These are phyloP conservation scores for Termitomyces sp. DNA, from an alignment of 768 basidiomycete species.

Conservation along the genomic window DNA sequence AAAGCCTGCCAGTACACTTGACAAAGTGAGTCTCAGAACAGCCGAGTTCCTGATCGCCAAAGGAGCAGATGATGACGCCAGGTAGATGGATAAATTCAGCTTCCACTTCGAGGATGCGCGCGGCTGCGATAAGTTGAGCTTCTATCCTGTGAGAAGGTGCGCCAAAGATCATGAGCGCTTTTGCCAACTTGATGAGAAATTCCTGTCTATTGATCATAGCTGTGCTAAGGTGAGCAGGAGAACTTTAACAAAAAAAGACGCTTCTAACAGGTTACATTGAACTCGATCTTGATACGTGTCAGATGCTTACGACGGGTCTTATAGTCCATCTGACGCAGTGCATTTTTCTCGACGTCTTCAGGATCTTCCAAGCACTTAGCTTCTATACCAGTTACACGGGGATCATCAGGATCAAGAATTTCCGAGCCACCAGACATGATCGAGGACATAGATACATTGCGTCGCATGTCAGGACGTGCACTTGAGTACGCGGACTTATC, in stretches of 20 bases:
- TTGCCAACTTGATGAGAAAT: slow-evolving; percentile 82
- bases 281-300: slow-evolving; percentile 63
- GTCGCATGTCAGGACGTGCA: slow-evolving; percentile 25
- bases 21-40: slow-evolving; percentile 88
- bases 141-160: slow-evolving; percentile 94
- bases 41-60: slow-evolving; percentile 86
- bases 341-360: slow-evolving; percentile 57
- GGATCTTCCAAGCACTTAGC: slow-evolving; percentile 48
- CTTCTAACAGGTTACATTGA: slow-evolving; percentile 62
- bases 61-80: slow-evolving; percentile 78
- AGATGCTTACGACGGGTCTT: slow-evolving; percentile 60
- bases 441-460: slow-evolving; percentile 41
- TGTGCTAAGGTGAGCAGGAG: slow-evolving; percentile 22
- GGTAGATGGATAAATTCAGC: slow-evolving; percentile 89
- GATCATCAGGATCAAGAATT: slow-evolving; percentile 67
- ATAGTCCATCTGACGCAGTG: slow-evolving; percentile 62
- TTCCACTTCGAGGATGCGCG: slow-evolving; percentile 84
- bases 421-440: slow-evolving; percentile 39
- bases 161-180: slow-evolving; percentile 86
- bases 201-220: slow-evolving; percentile 79
- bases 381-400: slow-evolving; percentile 54
- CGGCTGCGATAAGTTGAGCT: slow-evolving; percentile 84
- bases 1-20: slow-evolving; percentile 70
- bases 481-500: slow-evolving; percentile 18
- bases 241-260: neutral